phyloP scores from a whole-genome alignment of 2,329 filamentous ascomycete genomes.

The Fonsecaea nubica region DNA sequence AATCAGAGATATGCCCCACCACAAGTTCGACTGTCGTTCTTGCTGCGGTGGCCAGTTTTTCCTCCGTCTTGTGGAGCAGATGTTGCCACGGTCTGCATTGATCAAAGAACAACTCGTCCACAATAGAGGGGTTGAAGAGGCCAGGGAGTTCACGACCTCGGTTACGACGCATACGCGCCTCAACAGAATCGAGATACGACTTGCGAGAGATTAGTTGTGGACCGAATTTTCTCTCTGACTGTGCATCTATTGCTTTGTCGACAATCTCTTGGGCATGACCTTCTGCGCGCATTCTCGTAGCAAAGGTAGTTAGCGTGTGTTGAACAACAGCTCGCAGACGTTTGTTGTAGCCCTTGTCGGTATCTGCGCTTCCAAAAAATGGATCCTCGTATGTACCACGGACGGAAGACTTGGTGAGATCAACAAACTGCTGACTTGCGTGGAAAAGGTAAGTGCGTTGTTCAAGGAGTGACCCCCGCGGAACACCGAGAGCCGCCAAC shows the following conservation, averaged over 20 bases:
- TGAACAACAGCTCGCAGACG: conserved; percentile 43
- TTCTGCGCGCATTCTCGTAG: conserved; percentile 30
- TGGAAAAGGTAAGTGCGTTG: conserved; percentile 45
- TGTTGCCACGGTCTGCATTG: conserved; percentile 46
- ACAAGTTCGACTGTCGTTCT: conserved; percentile 37
- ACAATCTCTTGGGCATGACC: conserved; percentile 34
- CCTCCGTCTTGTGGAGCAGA: conserved; percentile 39
- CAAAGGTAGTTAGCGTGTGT: conserved; percentile 42
- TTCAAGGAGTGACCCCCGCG: conserved; percentile 43
- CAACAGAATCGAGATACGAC: conserved; percentile 23
- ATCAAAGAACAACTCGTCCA: conserved; percentile 46
- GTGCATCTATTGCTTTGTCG: conserved; percentile 10
- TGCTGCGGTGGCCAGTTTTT: conserved; percentile 42
- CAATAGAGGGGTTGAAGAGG: conserved; percentile 44
- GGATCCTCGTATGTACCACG: conserved; percentile 51
- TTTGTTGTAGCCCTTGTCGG: conserved; percentile 35
- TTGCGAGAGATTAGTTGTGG: conserved; percentile 20
- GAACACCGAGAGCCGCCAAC: conserved; percentile 58
- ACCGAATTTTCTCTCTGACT: background rate
- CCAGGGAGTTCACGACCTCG: conserved; percentile 47
- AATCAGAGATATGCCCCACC: conserved; percentile 41
- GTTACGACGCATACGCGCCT: conserved; percentile 31
- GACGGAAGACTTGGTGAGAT: conserved; percentile 49
- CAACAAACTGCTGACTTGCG: conserved; percentile 49
- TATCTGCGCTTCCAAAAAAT: conserved; percentile 47